A percentile compares a stretch with the other conserved stretches of the same genome.
phyloP scores from a whole-genome alignment of 2,329 filamentous ascomycete species.

The Phaeosphaeria sp. region DNA sequence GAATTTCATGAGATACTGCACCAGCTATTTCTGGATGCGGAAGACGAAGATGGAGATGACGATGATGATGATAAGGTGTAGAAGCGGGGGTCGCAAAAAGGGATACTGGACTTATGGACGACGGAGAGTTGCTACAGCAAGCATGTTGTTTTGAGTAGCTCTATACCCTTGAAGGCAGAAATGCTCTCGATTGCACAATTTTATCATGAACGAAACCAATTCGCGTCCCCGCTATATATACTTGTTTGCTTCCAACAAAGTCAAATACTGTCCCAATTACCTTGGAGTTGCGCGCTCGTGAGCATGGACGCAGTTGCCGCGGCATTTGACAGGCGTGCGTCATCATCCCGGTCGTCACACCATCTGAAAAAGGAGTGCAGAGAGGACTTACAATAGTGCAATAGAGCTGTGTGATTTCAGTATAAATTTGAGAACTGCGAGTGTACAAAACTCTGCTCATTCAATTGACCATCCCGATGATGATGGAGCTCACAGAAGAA shows the following conservation, averaged over 20 bases:
- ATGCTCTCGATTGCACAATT: not conserved
- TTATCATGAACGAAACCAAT: not conserved
- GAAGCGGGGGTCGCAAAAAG: not conserved
- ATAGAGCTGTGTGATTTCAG: not conserved
- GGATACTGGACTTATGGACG: not conserved
- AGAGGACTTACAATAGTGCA: not conserved
- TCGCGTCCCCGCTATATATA: too few species aligned
- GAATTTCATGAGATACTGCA: constrained; percentile 5
- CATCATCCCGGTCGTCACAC: not conserved
- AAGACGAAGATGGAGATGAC: not conserved
- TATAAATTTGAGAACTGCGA: not conserved
- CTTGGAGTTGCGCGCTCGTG: too few species aligned
- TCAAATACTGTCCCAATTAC: too few species aligned
- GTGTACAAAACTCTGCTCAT: not conserved
- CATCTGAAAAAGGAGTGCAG: not conserved
- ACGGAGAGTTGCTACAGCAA: not conserved
- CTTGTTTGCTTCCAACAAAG: too few species aligned
- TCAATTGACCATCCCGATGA: not conserved
- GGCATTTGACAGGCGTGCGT: constrained; percentile 12
- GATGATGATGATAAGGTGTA: not conserved
- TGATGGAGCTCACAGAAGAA: constrained; percentile 12
- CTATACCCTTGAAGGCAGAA: not conserved
- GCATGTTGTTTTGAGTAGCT: not conserved
- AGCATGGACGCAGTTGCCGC: constrained; percentile 12
- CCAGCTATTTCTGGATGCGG: constrained; percentile 3